Percentiles rank a stretch among this genome's conserved stretches.
phyloP scores from a whole-genome alignment of 495 filamentous ascomycete genomes.

The Hypoxylon fragiforme region DNA sequence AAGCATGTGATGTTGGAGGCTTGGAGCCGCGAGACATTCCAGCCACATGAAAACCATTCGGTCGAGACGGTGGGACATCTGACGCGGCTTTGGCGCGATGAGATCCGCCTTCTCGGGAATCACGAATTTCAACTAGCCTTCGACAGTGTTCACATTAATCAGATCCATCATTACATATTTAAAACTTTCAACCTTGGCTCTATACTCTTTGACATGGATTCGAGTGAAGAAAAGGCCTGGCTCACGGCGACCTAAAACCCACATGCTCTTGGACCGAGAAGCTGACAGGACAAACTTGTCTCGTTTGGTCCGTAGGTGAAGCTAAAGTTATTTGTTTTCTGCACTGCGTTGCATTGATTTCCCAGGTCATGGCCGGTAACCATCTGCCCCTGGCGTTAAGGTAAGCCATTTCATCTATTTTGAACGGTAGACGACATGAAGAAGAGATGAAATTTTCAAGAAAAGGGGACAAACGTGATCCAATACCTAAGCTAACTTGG shows the following conservation, averaged over 20 bases:
- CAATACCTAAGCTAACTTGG: slow-evolving; percentile 1
- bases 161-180: too few species aligned
- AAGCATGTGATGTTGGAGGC: slow-evolving; percentile 39
- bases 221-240: too few species aligned
- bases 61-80: slow-evolving; percentile 23
- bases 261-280: background rate
- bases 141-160: too few species aligned
- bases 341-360: slow-evolving; percentile 13
- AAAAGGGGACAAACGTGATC: background rate
- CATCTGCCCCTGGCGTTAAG: slow-evolving; percentile 25
- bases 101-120: slow-evolving; percentile 6
- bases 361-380: background rate
- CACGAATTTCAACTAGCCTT: background rate
- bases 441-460: background rate
- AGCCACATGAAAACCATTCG: slow-evolving; percentile 34
- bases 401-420: slow-evolving; percentile 19
- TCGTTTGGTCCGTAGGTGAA: slow-evolving; percentile 2
- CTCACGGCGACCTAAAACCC: background rate
- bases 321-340: slow-evolving; percentile 13
- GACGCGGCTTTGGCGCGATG: slow-evolving; percentile 22
- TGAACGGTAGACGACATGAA: slow-evolving; percentile 1
- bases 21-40: slow-evolving; percentile 33
- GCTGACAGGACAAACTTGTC: background rate
- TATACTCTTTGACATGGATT: too few species aligned
- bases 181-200: too few species aligned